Evolutionary conservation across 495 filamentous ascomycete genomes (phyloP).

Genomic region (Arthonia radiata): DNA sequence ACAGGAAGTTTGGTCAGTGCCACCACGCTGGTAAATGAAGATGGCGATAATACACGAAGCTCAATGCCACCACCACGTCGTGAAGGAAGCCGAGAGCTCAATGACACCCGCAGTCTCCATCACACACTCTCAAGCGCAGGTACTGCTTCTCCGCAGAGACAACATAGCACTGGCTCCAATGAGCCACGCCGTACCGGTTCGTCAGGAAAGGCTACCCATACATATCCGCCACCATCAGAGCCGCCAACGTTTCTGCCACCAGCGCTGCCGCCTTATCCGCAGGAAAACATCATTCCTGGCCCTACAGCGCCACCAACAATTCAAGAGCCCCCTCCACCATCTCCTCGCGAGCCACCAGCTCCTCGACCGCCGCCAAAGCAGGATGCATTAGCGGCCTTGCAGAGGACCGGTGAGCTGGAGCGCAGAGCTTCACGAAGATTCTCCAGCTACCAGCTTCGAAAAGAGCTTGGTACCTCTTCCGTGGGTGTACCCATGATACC

Average conservation of each 20-base stretch:
- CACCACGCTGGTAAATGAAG: too few relatives aligned
- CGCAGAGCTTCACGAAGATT: slow-evolving; percentile 78
- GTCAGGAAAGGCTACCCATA: too few relatives aligned
- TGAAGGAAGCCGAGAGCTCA: too few relatives aligned
- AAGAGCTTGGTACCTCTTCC: slow-evolving; percentile 58
- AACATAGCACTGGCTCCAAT: too few relatives aligned
- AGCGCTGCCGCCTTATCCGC: slow-evolving; percentile 34
- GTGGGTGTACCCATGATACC: slow-evolving; percentile 72
- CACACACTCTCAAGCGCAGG: too few relatives aligned
- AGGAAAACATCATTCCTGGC: slow-evolving; percentile 6
- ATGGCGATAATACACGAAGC: too few relatives aligned
- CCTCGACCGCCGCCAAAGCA: slow-evolving; percentile 40
- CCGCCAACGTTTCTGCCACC: slow-evolving; percentile 34
- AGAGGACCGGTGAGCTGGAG: slow-evolving; percentile 79
- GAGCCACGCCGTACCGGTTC: too few relatives aligned
- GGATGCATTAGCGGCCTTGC: slow-evolving; percentile 74
- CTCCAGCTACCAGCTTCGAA: slow-evolving; percentile 85
- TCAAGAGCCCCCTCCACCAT: slow-evolving; percentile 16
- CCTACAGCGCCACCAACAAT: background rate
- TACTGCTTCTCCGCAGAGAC: too few relatives aligned
- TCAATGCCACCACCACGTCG: too few relatives aligned
- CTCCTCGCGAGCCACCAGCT: background rate
- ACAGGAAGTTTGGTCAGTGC: too few relatives aligned
- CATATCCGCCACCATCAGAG: too few relatives aligned
- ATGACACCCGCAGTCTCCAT: too few relatives aligned